Evolutionary conservation across 1,284 basidiomycete species (phyloP), one percentile per base, ranked within the genome.

Genomic region (Sporisorium sorghi): DNA sequence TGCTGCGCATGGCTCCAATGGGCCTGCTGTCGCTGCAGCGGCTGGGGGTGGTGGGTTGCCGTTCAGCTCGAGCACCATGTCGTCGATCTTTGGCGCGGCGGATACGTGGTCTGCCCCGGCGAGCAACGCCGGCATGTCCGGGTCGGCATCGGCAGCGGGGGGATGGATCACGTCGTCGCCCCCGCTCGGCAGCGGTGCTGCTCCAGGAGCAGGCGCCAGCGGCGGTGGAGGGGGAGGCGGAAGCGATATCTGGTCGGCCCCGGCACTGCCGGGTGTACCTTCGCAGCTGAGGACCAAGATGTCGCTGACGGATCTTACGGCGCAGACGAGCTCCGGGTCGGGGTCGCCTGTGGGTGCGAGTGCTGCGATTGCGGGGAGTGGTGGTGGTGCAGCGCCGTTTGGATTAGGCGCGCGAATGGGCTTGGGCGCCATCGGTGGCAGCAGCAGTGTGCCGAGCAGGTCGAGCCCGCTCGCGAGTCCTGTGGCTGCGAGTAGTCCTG

Each of bases 241-340:
- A 6, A 50, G 42, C 5, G 73, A 76, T 47, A 76, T 76, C 26
- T 76, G 73, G 73, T 72, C 69, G 1, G 58, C 73, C 6, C 64
- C 73, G 0, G 48, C 50, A 3, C 42, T 75, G 3, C 54, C 63
- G 3, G 59, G 66, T 2, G 64, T 63, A 1, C n/a, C n/a, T n/a
- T 54, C 54, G 48, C 58, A 63, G 43, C 33, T 72, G 26, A 32
- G 73, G 5, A 59, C 33, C 3, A 71, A 65, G 30, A 2, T 63
- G 21, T 67, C 62, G 17, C 42, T 67, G 10, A 58, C 42, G 26
- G 66, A 73, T 19, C 39, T 73, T 5, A 33, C 37, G n/a, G 43
- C 52, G 37, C 37, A 40, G 37, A 19, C 37, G n/a, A 39, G 17
- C 5, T 52, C 59, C 19, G 11, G 19, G 9, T 52, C 51, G 2